A percentile compares a stretch with the other conserved stretches of the same genome.
These are phyloP conservation scores for Entomophthora muscae DNA, from an alignment of 371 early-diverging fungal genomes.

Conservation along the genomic window DNA sequence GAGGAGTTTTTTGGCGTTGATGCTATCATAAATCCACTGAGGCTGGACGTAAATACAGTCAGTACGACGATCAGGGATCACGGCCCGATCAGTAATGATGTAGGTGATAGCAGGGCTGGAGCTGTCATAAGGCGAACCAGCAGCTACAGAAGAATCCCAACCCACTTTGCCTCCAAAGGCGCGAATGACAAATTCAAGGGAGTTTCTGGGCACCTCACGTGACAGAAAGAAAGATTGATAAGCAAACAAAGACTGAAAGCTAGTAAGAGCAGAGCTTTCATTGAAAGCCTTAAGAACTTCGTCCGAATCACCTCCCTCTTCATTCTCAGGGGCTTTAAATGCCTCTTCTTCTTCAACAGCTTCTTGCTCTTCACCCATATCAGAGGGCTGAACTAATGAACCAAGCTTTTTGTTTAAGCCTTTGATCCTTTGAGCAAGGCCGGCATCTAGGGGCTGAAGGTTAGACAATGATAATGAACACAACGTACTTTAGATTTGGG, in stretches of 20 bases:
- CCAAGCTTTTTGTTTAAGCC: neutral
- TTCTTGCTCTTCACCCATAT: slow-evolving; percentile 6
- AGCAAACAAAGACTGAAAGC: slow-evolving; percentile 50
- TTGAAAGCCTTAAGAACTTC: slow-evolving; percentile 29
- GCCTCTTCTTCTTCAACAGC: slow-evolving; percentile 4
- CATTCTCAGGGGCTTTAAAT: slow-evolving; percentile 7
- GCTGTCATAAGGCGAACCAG: slow-evolving; percentile 61
- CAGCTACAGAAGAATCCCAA: slow-evolving; percentile 66
- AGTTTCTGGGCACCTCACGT: slow-evolving; percentile 85
- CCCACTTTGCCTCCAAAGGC: slow-evolving; percentile 80
- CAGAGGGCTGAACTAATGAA: neutral
- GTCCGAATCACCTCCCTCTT: slow-evolving; percentile 13
- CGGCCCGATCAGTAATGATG: slow-evolving; percentile 78
- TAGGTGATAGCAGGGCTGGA: slow-evolving; percentile 68
- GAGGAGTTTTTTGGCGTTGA: slow-evolving; percentile 68
- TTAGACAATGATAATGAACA: neutral
- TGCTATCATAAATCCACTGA: slow-evolving; percentile 93
- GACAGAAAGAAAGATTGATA: slow-evolving; percentile 68
- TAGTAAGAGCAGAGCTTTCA: slow-evolving; percentile 23
- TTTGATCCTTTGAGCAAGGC: neutral
- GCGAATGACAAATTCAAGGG: slow-evolving; percentile 78
- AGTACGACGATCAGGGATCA: slow-evolving; percentile 34
- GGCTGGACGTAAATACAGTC: slow-evolving; percentile 84
- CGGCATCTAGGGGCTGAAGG: neutral
- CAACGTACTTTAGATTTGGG: neutral